Base-by-base conservation (phyloP, 2,329 filamentous ascomycete genomes). In the Cladobotryum mycophilum region DNA sequence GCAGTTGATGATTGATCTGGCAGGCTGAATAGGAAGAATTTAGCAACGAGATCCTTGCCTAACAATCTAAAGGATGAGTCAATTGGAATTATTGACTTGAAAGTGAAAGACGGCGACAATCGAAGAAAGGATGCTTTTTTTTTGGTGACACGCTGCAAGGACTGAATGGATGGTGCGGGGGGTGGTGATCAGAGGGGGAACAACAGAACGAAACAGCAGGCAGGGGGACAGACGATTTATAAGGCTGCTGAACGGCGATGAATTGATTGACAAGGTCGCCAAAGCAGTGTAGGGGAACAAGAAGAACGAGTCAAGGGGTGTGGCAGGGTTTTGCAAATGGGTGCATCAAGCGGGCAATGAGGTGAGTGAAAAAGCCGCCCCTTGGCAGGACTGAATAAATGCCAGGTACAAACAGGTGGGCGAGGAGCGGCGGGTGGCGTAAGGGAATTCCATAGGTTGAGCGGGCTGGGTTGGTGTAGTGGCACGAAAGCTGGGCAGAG, bases 301-400 rank as follows among this genome's bases (percentile, higher is more conserved):
- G 14, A 33, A 15, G 33, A 40, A 17, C 6, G 13, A 41, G 38
- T 43, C n/a, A 48, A 41, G 41, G 44, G 35, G 58, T 52, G 53
- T 41, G 20, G 17, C 38, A 41, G 38, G 38, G 17, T 18, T 13
- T 18, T 41, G 43, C 12, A 41, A 55, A 57, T 58, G 57, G 57
- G 57, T 62, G 61, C 61, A 60, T 56, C 58, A 57, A 57, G 53
- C 60, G 57, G 60, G 55, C 17, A 20, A 63, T 57, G 58, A 56
- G 44, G 34, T 34, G 41, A 45, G 44, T 33, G 36, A 44, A 33
- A 50, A 48, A 48, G 41, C 20, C 41, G 52, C 35, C 45, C 22
- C 41, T 41, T 33, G 51, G 40, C 43, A 53, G 42, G 46, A 48
- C 42, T 52, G 53, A 54, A 53, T 43, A 53, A 55, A 60, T 62